A percentile compares a stretch with the other conserved stretches of the same genome.
phyloP scores from a whole-genome alignment of 805 yeast species.

The Priceomyces fermenticarens region DNA sequence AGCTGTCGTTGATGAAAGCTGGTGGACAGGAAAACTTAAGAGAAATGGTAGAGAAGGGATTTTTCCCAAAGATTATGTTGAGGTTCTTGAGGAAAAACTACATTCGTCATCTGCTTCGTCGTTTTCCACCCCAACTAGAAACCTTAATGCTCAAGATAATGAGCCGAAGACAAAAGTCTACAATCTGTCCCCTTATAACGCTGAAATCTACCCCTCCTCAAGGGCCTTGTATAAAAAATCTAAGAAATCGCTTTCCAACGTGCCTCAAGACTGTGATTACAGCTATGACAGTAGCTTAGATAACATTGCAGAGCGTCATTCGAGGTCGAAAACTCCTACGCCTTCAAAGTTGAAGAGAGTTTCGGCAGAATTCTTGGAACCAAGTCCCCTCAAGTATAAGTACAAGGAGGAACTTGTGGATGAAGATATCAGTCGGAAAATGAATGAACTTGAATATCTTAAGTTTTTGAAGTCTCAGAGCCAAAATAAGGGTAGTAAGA shows the following conservation, averaged over 20 bases:
- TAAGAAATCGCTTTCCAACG: conserved; percentile 9
- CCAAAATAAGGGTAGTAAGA: conserved; percentile 1
- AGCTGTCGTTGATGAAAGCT: conserved; percentile 76
- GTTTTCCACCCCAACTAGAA: conserved; percentile 9
- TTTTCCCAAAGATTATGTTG: conserved; percentile 87
- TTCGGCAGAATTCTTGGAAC: conserved; percentile 14
- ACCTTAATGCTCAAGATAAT: conserved; percentile 1
- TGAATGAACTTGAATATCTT: conserved; percentile 29
- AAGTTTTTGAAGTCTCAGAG: conserved; percentile 29
- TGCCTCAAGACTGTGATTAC: conserved; percentile 15
- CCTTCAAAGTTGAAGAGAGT: conserved; percentile 10
- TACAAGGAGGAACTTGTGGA: conserved; percentile 15
- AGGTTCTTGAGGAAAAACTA: conserved; percentile 39
- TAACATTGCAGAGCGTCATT: conserved; percentile 8
- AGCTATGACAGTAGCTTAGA: conserved; percentile 25
- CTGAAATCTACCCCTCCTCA: conserved; percentile 5
- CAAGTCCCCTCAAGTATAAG: conserved; percentile 16
- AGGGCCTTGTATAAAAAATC: conserved; percentile 10
- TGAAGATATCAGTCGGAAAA: conserved; percentile 17
- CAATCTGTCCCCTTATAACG: conserved; percentile 3
- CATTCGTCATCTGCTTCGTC: conserved; percentile 18
- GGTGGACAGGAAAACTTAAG: conserved; percentile 84
- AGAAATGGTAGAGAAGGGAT: conserved; percentile 81
- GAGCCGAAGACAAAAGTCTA: conserved; percentile 9
- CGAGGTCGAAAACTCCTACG: conserved; percentile 5